Conservation (phyloP, 2,329 filamentous ascomycete species). For the Ilyonectria sp. region DNA sequence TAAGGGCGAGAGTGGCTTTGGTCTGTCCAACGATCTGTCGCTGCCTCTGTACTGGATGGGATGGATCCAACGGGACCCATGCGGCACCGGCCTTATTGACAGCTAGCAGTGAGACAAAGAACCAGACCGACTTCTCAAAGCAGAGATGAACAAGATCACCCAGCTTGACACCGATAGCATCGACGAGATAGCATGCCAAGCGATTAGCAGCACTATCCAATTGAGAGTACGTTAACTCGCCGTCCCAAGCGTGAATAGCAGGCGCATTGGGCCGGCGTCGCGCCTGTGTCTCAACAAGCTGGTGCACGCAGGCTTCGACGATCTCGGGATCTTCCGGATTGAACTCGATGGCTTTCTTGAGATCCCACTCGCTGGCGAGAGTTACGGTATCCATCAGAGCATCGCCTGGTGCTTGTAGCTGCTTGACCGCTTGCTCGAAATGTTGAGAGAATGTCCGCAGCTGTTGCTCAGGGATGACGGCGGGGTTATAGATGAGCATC, state of each 20-base stretch:
- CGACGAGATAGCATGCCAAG: conserved; percentile 1
- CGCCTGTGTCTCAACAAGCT: conserved; percentile 29
- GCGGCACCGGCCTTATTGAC: conserved; percentile 44
- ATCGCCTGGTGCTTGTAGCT: neutral
- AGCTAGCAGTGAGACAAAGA: conserved; percentile 42
- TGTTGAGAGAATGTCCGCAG: neutral
- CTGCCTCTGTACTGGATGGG: conserved; percentile 31
- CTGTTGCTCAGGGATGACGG: conserved; percentile 28
- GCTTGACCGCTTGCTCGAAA: conserved; percentile 5
- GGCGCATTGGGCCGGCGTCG: neutral
- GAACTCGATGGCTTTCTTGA: neutral
- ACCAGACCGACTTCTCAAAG: conserved; percentile 45
- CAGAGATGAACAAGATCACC: conserved; percentile 36
- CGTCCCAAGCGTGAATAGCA: conserved; percentile 39
- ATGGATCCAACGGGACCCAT: conserved; percentile 43
- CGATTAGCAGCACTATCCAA: conserved; percentile 10
- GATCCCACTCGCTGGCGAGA: neutral
- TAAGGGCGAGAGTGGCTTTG: conserved; percentile 1
- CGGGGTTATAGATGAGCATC: conserved; percentile 5
- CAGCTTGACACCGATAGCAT: conserved; percentile 3
- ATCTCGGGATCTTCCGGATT: conserved; percentile 5
- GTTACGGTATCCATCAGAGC: neutral
- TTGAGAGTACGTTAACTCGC: conserved; percentile 33
- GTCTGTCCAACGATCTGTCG: conserved; percentile 18
- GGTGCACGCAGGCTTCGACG: conserved; percentile 14